Evolutionary conservation across 2,329 filamentous ascomycete genomes (phyloP).

Genomic region (Phaeosphaeriaceae sp.): DNA sequence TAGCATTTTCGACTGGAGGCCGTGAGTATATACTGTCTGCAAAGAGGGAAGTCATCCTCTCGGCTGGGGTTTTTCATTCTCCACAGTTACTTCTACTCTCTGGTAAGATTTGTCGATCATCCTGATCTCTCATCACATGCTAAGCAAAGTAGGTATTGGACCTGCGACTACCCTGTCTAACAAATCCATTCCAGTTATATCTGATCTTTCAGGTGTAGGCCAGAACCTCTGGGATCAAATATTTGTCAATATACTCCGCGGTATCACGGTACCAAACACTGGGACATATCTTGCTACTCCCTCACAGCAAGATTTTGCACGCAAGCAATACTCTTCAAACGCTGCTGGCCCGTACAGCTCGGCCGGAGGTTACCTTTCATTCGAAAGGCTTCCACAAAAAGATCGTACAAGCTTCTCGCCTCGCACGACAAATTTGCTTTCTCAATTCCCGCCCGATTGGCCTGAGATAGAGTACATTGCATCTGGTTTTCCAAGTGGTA

Average conservation of each 20-base stretch:
- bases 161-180: conserved; percentile 16
- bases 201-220: conserved; percentile 34
- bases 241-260: conserved; percentile 25
- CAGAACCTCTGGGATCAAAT: conserved; percentile 35
- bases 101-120: conserved; percentile 9
- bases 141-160: conserved; percentile 45
- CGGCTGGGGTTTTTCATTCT: conserved; percentile 50
- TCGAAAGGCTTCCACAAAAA: conserved; percentile 26
- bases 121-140: background rate
- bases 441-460: conserved; percentile 26
- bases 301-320: conserved; percentile 15
- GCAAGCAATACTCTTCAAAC: conserved; percentile 14
- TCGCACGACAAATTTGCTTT: conserved; percentile 10
- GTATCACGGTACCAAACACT: conserved; percentile 24
- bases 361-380: conserved; percentile 29
- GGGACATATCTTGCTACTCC: conserved; percentile 24
- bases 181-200: conserved; percentile 25
- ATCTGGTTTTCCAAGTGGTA: background rate
- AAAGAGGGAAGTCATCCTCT: conserved; percentile 52
- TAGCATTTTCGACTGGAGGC: conserved; percentile 34
- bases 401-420: conserved; percentile 15
- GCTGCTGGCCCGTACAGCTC: conserved; percentile 20
- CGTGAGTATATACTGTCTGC: conserved; percentile 17
- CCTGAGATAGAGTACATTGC: conserved; percentile 37
- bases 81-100: conserved; percentile 49